Evolutionary conservation across 805 yeast species (phyloP).

Genomic region (Pichia occidentalis): DNA sequence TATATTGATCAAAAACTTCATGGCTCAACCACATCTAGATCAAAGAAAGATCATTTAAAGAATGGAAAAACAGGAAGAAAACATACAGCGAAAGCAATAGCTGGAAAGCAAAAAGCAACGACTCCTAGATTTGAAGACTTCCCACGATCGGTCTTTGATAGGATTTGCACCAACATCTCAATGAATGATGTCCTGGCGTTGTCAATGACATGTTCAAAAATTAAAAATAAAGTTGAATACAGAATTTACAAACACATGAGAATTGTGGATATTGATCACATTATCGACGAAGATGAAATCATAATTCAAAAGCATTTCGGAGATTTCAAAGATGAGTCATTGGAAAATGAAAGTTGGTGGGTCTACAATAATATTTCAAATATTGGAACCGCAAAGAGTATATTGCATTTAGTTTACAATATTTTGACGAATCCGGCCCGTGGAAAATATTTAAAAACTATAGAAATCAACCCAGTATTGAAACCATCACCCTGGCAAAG

Average conservation of each 20-base stretch:
- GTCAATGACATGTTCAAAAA: conserved; percentile 4
- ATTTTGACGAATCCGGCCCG: conserved; percentile 12
- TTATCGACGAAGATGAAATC: conserved; percentile 13
- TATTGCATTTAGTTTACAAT: conserved; percentile 18
- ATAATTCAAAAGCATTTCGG: conserved; percentile 15
- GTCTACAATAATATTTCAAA: conserved; percentile 8
- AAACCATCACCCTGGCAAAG: conserved; percentile 12
- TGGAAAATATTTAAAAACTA: conserved; percentile 12
- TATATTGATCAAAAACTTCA: too few relatives aligned
- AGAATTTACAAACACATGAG: conserved; percentile 9
- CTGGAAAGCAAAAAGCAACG: too few relatives aligned
- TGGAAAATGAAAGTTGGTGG: conserved; percentile 13
- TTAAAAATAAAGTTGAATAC: conserved; percentile 5
- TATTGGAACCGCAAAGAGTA: conserved; percentile 10
- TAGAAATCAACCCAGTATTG: conserved; percentile 17
- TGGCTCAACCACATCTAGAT: too few relatives aligned
- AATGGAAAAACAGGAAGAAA: too few relatives aligned
- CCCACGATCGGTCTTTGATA: conserved; percentile 5
- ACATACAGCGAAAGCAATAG: too few relatives aligned
- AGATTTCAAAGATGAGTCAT: conserved; percentile 12
- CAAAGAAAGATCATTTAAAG: too few relatives aligned
- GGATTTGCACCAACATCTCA: conserved; percentile 9
- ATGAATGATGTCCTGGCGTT: conserved; percentile 7
- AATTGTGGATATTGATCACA: conserved; percentile 9
- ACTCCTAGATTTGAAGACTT: conserved; percentile 4